Evolutionary conservation across 768 basidiomycete genomes (phyloP).

Genomic region (Hydnomerulius pinastri): DNA sequence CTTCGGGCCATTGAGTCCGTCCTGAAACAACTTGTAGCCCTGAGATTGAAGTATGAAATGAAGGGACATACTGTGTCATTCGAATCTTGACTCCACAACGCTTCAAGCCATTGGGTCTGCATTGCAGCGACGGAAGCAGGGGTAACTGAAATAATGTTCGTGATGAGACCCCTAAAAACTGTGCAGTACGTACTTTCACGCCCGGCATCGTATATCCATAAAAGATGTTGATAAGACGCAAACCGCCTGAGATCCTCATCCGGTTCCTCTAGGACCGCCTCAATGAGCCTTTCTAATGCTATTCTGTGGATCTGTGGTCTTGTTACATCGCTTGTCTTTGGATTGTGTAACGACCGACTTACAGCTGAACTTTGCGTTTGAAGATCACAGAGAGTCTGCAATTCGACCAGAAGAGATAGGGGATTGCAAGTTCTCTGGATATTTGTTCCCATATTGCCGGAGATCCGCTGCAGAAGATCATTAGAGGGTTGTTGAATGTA

Average conservation of each 20-base stretch:
- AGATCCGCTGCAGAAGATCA: constrained; percentile 16
- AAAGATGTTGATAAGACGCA: constrained; percentile 55
- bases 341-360: constrained; percentile 1
- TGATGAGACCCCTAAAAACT: neutral
- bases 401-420: constrained; percentile 26
- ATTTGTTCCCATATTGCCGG: constrained; percentile 4
- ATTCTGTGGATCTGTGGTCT: constrained; percentile 14
- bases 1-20: constrained; percentile 33
- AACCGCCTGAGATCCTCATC: constrained; percentile 45
- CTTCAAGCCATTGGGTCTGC: constrained; percentile 52
- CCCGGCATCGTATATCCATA: constrained; percentile 48
- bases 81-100: constrained; percentile 42
- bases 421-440: constrained; percentile 13
- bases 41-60: neutral
- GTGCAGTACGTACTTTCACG: constrained; percentile 38
- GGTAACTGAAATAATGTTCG: constrained; percentile 27
- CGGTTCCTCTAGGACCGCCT: constrained; percentile 37
- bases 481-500: constrained; percentile 2
- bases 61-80: constrained; percentile 9
- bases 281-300: constrained; percentile 40
- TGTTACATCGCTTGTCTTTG: neutral
- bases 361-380: constrained; percentile 15
- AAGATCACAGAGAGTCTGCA: constrained; percentile 22
- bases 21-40: constrained; percentile 18
- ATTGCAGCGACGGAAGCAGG: constrained; percentile 34